Evolutionary conservation across 306 rosid species (phyloP), one percentile per base, ranked within the genome.

Genomic region (Lathyrus oleraceus): DNA sequence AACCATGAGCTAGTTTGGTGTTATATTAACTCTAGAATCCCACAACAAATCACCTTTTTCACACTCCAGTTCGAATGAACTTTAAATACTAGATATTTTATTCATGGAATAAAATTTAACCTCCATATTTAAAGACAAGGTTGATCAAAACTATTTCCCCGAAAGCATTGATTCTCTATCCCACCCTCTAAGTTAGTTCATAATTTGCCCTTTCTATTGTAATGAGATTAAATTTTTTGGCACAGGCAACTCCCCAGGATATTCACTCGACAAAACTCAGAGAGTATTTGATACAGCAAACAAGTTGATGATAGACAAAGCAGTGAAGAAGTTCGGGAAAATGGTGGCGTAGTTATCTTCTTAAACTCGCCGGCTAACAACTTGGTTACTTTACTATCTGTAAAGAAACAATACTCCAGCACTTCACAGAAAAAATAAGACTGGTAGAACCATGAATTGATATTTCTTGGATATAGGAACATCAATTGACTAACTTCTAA

Each of bases 231-330:
- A 67, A 53, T 72, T 63, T 71, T 65, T 36, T 76, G 60, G 53
- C 11, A 45, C 80, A 85, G 96, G 88, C 89, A 45, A 80, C 79
- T 17, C 69, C 53, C 32, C 57, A 73, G 21, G 88, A 82, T 67
- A 82, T 85, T 67, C 83, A 80, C 52, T 78, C 84, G 10, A 60
- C 48, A 42, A 85, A 81, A 56, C 67, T 91, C 61, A 83, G 66
- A 61, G 80, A 83, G 36, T 78, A 62, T 49, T 72, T 91, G 74
- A 77, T 81, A 48, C 75, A 76, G 75, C 77, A 80, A 47, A 73
- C 64, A 51, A 43, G 57, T 14, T 17, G 61, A 57, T 64, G 70
- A 48, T 51, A 61, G 75, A 67, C 69, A 51, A 61, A 35, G 63
- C 63, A 45, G 42, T 40, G 12, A 57, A 25, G 21, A 76, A 38